Evolutionary conservation across 768 basidiomycete genomes (phyloP).

Genomic region (Lactarius hatsudake): DNA sequence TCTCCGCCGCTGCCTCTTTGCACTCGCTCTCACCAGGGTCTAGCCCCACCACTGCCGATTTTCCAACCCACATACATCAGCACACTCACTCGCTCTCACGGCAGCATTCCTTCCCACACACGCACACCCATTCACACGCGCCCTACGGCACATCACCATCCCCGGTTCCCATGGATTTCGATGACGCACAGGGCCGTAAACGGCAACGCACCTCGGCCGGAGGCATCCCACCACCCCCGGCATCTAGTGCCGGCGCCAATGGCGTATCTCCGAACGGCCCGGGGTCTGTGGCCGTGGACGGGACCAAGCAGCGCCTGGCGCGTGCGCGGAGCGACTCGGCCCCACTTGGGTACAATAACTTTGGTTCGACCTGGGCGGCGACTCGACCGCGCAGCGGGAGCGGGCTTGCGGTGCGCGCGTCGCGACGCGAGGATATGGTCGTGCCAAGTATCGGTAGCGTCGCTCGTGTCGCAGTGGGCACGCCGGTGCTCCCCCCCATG

Average conservation of each 20-base stretch:
- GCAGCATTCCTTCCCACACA: slow-evolving; percentile 60
- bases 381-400: slow-evolving; percentile 39
- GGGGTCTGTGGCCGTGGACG: slow-evolving; percentile 20
- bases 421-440: slow-evolving; percentile 25
- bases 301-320: slow-evolving; percentile 42
- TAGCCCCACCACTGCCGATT: slow-evolving; percentile 53
- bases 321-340: slow-evolving; percentile 70
- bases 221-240: slow-evolving; percentile 7
- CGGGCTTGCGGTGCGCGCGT: slow-evolving; percentile 33
- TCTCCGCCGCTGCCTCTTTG: slow-evolving; percentile 43
- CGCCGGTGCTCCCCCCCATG: slow-evolving; percentile 18
- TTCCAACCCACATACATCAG: slow-evolving; percentile 34
- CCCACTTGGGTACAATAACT: slow-evolving; percentile 53
- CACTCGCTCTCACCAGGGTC: slow-evolving; percentile 49
- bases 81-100: slow-evolving; percentile 47
- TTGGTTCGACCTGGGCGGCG: slow-evolving; percentile 35
- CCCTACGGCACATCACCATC: slow-evolving; percentile 35
- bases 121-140: slow-evolving; percentile 32
- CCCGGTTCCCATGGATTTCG: slow-evolving; percentile 35
- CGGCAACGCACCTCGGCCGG: slow-evolving; percentile 45
- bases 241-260: slow-evolving; percentile 12
- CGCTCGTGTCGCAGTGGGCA: slow-evolving; percentile 13
- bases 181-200: slow-evolving; percentile 40
- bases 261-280: slow-evolving; percentile 4
- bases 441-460: slow-evolving; percentile 25